A percentile compares a stretch with the other conserved stretches of the same genome.
phyloP scores from a whole-genome alignment of 768 basidiomycete genomes.

The Leccinum subtestaceum region DNA sequence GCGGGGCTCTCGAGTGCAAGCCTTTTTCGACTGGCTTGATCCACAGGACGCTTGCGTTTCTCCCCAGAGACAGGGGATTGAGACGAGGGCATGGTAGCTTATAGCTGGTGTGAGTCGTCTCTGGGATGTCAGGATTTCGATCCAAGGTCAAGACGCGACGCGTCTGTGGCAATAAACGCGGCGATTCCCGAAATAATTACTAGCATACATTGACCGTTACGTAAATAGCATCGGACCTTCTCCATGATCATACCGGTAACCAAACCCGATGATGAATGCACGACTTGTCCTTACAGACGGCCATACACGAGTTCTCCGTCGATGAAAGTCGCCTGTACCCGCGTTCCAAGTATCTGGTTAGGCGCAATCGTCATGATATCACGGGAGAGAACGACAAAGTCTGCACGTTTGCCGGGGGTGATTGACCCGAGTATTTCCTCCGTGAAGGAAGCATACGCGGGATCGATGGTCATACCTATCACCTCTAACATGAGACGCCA shows the following conservation, averaged over 20 bases:
- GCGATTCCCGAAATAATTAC: conserved; percentile 10
- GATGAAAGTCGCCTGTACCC: conserved; percentile 72
- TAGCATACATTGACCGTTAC: background rate
- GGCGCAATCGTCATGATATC: conserved; percentile 72
- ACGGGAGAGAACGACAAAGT: conserved; percentile 79
- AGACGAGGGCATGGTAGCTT: conserved; percentile 19
- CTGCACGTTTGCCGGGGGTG: conserved; percentile 73
- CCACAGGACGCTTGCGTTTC: conserved; percentile 29
- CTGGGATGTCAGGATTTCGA: background rate
- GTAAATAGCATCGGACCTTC: background rate
- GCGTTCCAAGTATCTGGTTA: conserved; percentile 60
- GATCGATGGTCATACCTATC: conserved; percentile 83
- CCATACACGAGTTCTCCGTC: conserved; percentile 63
- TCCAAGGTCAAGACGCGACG: conserved; percentile 6
- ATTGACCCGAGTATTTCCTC: conserved; percentile 75
- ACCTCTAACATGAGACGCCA: background rate
- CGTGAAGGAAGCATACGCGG: conserved; percentile 84
- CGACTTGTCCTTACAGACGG: conserved; percentile 21
- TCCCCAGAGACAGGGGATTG: conserved; percentile 22
- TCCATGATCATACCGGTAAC: too few species aligned
- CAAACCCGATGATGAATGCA: background rate
- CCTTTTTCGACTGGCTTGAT: conserved; percentile 29
- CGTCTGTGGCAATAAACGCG: conserved; percentile 23
- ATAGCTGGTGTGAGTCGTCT: background rate
- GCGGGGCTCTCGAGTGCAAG: conserved; percentile 24